These are phyloP conservation scores for Lupinus albus DNA, from an alignment of 306 rosid genomes.

Conservation along the genomic window DNA sequence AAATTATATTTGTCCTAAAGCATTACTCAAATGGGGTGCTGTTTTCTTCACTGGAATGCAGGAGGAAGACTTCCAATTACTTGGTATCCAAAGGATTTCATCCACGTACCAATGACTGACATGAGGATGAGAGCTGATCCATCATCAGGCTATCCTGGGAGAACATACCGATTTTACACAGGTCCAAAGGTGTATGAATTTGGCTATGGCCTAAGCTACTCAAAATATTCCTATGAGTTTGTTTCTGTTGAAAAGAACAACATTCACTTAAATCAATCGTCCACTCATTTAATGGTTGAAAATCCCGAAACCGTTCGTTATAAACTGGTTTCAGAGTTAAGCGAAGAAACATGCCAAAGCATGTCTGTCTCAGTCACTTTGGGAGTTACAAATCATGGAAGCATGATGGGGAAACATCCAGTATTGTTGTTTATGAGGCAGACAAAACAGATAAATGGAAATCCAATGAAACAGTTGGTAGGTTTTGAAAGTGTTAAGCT, in stretches of 20 bases:
- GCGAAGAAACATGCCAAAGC: constrained; percentile 55
- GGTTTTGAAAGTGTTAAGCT: constrained; percentile 67
- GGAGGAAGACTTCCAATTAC: constrained; percentile 93
- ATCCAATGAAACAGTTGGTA: constrained; percentile 68
- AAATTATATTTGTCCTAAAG: not conserved
- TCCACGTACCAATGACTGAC: constrained; percentile 86
- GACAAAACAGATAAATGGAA: constrained; percentile 45
- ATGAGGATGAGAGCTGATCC: constrained; percentile 89
- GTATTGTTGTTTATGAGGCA: constrained; percentile 64
- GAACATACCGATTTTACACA: constrained; percentile 82
- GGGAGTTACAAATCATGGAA: constrained; percentile 64
- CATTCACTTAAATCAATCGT: constrained; percentile 62
- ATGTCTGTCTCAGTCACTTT: constrained; percentile 54
- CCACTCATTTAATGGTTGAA: constrained; percentile 43
- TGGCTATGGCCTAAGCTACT: constrained; percentile 91
- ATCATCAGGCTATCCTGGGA: constrained; percentile 71
- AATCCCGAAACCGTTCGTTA: constrained; percentile 51
- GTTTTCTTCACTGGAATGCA: constrained; percentile 43
- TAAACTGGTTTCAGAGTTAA: constrained; percentile 64
- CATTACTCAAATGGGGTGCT: constrained; percentile 6
- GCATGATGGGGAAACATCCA: constrained; percentile 76
- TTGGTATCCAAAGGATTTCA: constrained; percentile 76
- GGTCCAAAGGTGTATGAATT: constrained; percentile 76
- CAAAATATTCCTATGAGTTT: constrained; percentile 61
- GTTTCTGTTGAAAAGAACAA: constrained; percentile 50